Evolutionary conservation across 257 asterid genomes (phyloP).

Genomic region (Solanum pennellii): DNA sequence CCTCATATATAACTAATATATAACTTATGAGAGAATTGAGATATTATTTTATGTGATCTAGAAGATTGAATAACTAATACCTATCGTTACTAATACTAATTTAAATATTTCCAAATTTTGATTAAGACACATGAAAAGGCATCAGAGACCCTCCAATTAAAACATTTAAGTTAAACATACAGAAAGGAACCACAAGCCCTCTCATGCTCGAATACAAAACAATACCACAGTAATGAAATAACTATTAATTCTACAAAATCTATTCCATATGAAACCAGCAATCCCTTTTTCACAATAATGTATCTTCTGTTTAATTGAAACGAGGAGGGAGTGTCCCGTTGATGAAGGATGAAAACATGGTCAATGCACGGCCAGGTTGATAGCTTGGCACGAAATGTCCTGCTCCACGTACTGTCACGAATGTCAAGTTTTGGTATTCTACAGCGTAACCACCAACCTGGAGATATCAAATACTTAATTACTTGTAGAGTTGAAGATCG

Average conservation of each 20-base stretch:
- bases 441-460: conserved; percentile 61
- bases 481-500: background rate
- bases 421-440: conserved; percentile 41
- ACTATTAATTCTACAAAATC: background rate
- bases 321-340: conserved; percentile 39
- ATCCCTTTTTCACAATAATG: background rate
- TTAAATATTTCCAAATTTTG: too few relatives aligned
- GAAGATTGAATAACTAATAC: too few relatives aligned
- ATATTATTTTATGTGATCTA: background rate
- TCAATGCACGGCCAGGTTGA: conserved; percentile 48
- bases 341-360: conserved; percentile 34
- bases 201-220: background rate
- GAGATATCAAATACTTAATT: background rate
- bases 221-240: background rate
- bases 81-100: too few relatives aligned
- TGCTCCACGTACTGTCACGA: conserved; percentile 47
- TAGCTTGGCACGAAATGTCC: conserved; percentile 57
- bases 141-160: background rate
- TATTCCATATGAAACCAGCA: background rate
- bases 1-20: too few relatives aligned
- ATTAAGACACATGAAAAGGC: background rate
- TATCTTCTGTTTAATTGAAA: background rate
- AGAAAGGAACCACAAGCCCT: background rate
- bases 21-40: too few relatives aligned
- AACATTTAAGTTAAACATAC: background rate